Conservation (phyloP, 495 filamentous ascomycete species). For the Ascodesmis nigricans region DNA sequence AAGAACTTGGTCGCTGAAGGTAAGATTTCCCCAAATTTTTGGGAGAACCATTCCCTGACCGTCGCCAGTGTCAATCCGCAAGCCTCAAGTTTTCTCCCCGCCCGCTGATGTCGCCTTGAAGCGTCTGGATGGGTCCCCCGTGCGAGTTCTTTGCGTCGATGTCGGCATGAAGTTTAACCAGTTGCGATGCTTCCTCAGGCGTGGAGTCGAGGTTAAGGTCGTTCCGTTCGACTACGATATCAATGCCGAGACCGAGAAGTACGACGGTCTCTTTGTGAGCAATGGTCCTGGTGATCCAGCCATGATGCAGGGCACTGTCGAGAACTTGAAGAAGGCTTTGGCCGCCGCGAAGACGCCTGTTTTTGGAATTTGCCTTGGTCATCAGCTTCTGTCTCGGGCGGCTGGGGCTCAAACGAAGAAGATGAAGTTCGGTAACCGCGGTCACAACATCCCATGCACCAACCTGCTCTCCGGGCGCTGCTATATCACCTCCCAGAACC, state of each 20-base stretch:
- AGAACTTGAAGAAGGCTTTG: conserved; percentile 50
- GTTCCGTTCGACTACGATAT: conserved; percentile 67
- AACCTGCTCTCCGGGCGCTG: conserved; percentile 83
- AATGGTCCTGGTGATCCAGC: conserved; percentile 95
- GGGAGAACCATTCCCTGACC: conserved; percentile 1
- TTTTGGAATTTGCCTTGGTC: conserved; percentile 91
- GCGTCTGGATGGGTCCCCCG: conserved; percentile 64
- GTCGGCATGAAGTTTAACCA: conserved; percentile 97
- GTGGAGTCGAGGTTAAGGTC: conserved; percentile 85
- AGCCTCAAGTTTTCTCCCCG: conserved; percentile 62
- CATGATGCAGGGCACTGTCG: conserved; percentile 50
- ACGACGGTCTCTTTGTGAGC: conserved; percentile 90
- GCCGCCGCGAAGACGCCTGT: conserved; percentile 59
- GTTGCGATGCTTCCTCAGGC: conserved; percentile 66
- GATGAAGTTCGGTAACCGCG: conserved; percentile 98
- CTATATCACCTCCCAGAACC: conserved; percentile 96
- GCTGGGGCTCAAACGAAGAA: conserved; percentile 73
- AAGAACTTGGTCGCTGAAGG: conserved; percentile 86
- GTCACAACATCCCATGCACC: conserved; percentile 95
- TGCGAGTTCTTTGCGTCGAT: conserved; percentile 79
- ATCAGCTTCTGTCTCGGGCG: conserved; percentile 80
- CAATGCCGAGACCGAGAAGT: conserved; percentile 37
- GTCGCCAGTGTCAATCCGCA: conserved; percentile 55
- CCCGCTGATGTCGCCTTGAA: conserved; percentile 39
- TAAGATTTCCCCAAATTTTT: conserved; percentile 25